These are phyloP conservation scores for Selaginella tamariscina DNA, from an alignment of 75 land plant genomes.

Conservation along the genomic window DNA sequence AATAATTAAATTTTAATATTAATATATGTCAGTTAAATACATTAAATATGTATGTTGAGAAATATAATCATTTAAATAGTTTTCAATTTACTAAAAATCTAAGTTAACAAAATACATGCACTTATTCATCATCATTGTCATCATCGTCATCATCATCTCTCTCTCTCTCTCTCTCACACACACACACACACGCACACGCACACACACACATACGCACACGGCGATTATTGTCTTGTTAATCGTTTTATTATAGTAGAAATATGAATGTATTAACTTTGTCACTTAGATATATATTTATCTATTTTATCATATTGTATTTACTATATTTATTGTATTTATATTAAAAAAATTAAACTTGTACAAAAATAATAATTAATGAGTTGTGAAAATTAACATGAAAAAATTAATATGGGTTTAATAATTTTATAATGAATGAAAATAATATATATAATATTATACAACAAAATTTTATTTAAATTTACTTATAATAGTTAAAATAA, in stretches of 20 bases:
- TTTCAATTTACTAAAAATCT: background rate
- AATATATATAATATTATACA: too few relatives aligned
- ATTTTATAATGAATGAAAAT: too few relatives aligned
- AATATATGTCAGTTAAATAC: background rate
- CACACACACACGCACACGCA: slow-evolving; percentile 8
- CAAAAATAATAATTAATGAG: too few relatives aligned
- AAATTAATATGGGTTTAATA: too few relatives aligned
- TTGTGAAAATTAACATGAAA: too few relatives aligned
- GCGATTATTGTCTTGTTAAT: background rate
- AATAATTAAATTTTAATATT: background rate
- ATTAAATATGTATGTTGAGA: background rate
- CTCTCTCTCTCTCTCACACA: slow-evolving; percentile 6
- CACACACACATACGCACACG: background rate
- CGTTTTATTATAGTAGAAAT: background rate
- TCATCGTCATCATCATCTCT: background rate
- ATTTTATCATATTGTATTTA: too few relatives aligned
- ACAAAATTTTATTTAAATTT: too few relatives aligned
- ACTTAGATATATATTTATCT: too few relatives aligned
- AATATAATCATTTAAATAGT: background rate
- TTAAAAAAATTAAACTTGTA: too few relatives aligned
- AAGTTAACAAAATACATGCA: background rate
- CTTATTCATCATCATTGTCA: background rate
- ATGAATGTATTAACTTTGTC: too few relatives aligned
- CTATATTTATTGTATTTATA: too few relatives aligned
- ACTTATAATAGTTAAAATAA: too few relatives aligned